These are phyloP conservation scores for Hymenochaete sp. DNA, from an alignment of 1,284 basidiomycete genomes.

Conservation along the genomic window DNA sequence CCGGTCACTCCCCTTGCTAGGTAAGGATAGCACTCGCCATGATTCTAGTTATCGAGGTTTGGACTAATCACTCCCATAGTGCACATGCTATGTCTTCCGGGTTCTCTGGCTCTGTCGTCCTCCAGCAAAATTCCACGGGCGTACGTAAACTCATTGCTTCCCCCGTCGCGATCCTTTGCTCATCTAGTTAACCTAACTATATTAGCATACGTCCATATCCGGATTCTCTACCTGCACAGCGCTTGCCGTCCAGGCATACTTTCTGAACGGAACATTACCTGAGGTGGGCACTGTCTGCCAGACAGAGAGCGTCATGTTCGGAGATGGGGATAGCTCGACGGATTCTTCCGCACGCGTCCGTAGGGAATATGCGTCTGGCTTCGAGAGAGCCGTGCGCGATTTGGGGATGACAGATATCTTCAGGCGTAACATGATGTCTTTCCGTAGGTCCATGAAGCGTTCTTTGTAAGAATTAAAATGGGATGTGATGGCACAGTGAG, in stretches of 20 bases:
- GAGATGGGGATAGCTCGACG: no score
- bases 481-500: no score
- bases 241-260: constrained; percentile 16
- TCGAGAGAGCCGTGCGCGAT: no score
- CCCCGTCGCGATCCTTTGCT: neutral
- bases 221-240: constrained; percentile 18
- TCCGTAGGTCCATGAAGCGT: no score
- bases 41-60: neutral
- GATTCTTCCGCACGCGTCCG: no score
- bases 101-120: constrained; percentile 20
- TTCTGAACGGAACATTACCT: constrained; percentile 17
- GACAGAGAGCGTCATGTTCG: constrained; percentile 11
- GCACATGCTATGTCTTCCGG: constrained; percentile 20
- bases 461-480: no score
- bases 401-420: no score
- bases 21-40: neutral
- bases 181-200: neutral
- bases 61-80: constrained; percentile 6
- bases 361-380: no score
- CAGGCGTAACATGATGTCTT: no score
- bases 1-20: constrained; percentile 7
- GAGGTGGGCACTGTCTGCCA: constrained; percentile 17
- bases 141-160: constrained; percentile 11
- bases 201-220: constrained; percentile 18
- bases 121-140: constrained; percentile 21